Evolutionary conservation across 805 yeast species (phyloP).

Genomic region (Hanseniaspora osmophila): DNA sequence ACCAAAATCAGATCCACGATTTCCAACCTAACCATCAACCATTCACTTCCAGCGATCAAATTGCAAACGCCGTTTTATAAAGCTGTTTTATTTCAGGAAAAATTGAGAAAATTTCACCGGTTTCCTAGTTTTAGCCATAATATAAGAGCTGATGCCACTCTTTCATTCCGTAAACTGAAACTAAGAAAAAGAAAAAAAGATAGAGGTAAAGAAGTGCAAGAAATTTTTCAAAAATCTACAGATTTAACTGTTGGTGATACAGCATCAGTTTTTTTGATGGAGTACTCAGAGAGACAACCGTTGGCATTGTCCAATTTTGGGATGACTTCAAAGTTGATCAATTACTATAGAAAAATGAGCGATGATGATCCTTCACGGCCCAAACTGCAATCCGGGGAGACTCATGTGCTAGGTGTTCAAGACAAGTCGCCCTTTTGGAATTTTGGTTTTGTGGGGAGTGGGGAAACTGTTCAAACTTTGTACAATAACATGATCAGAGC

Average conservation of each 20-base stretch:
- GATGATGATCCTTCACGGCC: slow-evolving; percentile 80
- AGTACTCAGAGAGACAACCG: slow-evolving; percentile 84
- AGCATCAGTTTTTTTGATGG: slow-evolving; percentile 63
- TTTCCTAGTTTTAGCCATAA: slow-evolving; percentile 39
- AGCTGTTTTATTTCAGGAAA: slow-evolving; percentile 53
- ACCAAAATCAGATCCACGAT: slow-evolving; percentile 85
- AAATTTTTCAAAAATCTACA: slow-evolving; percentile 52
- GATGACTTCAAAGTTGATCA: slow-evolving; percentile 87
- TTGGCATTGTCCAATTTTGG: slow-evolving; percentile 75
- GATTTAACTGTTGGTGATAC: slow-evolving; percentile 80
- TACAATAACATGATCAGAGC: slow-evolving; percentile 88
- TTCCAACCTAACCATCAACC: slow-evolving; percentile 83
- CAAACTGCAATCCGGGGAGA: slow-evolving; percentile 80
- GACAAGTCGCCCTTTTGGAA: slow-evolving; percentile 97
- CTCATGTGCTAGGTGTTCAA: slow-evolving; percentile 89
- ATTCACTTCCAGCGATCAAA: slow-evolving; percentile 73
- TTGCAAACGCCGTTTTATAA: slow-evolving; percentile 85
- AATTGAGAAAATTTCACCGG: slow-evolving; percentile 68
- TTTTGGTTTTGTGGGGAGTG: slow-evolving; percentile 91
- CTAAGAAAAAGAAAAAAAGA: slow-evolving; percentile 78
- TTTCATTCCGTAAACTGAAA: slow-evolving; percentile 64
- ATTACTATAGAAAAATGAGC: slow-evolving; percentile 74
- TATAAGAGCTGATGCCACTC: slow-evolving; percentile 62
- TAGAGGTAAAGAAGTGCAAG: slow-evolving; percentile 65
- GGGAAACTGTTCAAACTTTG: slow-evolving; percentile 83